Base-by-base conservation (phyloP, 805 yeast genomes). In the Osmozyma mogii region DNA sequence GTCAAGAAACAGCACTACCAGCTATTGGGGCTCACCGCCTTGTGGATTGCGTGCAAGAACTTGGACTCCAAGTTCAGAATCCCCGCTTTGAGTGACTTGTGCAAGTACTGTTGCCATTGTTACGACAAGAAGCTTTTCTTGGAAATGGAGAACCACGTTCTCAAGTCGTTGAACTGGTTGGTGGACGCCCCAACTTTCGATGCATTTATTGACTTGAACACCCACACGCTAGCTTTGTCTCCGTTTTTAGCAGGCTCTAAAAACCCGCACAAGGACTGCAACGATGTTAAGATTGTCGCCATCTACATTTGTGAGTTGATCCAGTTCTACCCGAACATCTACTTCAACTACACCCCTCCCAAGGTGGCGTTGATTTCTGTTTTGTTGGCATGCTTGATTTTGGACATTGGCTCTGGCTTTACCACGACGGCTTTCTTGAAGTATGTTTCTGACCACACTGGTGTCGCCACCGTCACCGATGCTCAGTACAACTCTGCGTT, bases 111-210 rank as follows among this genome's bases (percentile, higher is more conserved):
- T 50, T 72, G 76, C 50, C 64, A 70, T 39, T 70, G 72, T 46
- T 75, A 73, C 51, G 64, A 72, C 30, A 69, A 65, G 39, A 62
- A 66, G 38, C 58, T 72, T 36, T 74, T 81, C 46, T 56, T 75
- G 34, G 76, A 75, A 45, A 75, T 79, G 75, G 94, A 82, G 49
- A 65, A 75, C 34, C 78, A 77, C 43, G 65, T 82, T 24, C 58
- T 81, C 34, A 73, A 70, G 44, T 63, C 75, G 4, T 58, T 82
- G 37, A 61, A 73, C 32, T 82, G 89, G 89, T 64, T 70, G 38
- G 57, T 79, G 21, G 66, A 73, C 29, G 58, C 68, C 19, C 74
- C 84, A 15, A 75, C 83, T 3, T 69, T 73, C 41, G 87, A 79
- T 50, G 57, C 70, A 9, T 76, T 76, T 43, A 58, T 79, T 33